Conservation (phyloP, 208 protist species). For the Leishmania mexicana region DNA sequence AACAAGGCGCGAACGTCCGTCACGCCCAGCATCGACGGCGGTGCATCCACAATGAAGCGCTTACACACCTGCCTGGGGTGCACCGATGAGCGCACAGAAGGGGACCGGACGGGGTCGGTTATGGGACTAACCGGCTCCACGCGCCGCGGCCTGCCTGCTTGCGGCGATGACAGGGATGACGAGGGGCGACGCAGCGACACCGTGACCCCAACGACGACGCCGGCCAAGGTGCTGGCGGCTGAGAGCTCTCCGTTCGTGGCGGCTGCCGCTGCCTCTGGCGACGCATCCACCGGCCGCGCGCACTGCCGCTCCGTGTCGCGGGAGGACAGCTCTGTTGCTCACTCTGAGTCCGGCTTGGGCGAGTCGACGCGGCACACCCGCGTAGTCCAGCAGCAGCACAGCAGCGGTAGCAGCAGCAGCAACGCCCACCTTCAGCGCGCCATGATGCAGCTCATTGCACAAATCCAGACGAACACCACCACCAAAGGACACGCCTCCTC, state of each 20-base stretch:
- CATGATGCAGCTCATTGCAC: slow-evolving; percentile 32
- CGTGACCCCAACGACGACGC: slow-evolving; percentile 27
- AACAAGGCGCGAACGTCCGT: neutral
- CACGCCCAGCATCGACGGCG: neutral
- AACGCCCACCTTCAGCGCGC: slow-evolving; percentile 23
- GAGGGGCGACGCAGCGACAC: neutral
- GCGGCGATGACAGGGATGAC: slow-evolving; percentile 12
- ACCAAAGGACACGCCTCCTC: slow-evolving; percentile 8
- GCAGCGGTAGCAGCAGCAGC: slow-evolving; percentile 1
- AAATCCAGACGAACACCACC: slow-evolving; percentile 26
- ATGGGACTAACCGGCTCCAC: slow-evolving; percentile 34
- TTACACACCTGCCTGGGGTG: slow-evolving; percentile 22
- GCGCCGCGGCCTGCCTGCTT: slow-evolving; percentile 9
- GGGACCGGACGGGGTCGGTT: slow-evolving; percentile 20
- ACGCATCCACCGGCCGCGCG: neutral
- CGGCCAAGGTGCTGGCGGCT: slow-evolving; percentile 30
- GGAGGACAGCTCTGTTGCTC: slow-evolving; percentile 23
- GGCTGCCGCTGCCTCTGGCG: slow-evolving; percentile 3
- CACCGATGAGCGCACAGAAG: slow-evolving; percentile 31
- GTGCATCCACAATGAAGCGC: slow-evolving; percentile 22
- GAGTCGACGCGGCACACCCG: slow-evolving; percentile 11
- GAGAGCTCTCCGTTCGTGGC: slow-evolving; percentile 34
- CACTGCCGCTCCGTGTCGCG: slow-evolving; percentile 12
- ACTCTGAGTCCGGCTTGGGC: slow-evolving; percentile 11
- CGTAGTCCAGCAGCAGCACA: slow-evolving; percentile 7